Evolutionary conservation across 345 rosid species (phyloP).

Genomic region (Dimocarpus longan): DNA sequence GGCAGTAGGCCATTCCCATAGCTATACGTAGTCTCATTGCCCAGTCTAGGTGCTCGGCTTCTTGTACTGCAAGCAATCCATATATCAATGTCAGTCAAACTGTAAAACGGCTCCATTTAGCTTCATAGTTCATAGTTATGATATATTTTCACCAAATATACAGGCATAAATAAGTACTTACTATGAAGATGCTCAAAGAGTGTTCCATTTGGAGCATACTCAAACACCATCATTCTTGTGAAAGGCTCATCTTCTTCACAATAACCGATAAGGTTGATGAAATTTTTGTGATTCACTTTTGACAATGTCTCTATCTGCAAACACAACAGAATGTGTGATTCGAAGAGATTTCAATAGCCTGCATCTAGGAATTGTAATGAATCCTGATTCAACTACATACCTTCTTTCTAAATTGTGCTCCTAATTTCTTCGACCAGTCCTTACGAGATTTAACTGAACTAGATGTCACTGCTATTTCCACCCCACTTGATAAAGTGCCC

Average conservation of each 20-base stretch:
- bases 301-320: slow-evolving; percentile 78
- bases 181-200: slow-evolving; percentile 93
- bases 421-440: slow-evolving; percentile 73
- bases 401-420: slow-evolving; percentile 74
- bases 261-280: slow-evolving; percentile 80
- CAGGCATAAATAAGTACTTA: slow-evolving; percentile 37
- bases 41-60: slow-evolving; percentile 91
- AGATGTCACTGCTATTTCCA: slow-evolving; percentile 85
- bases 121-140: background rate
- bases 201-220: slow-evolving; percentile 96
- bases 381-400: slow-evolving; percentile 37
- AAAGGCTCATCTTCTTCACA: slow-evolving; percentile 88
- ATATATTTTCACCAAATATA: background rate
- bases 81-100: slow-evolving; percentile 1
- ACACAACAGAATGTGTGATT: slow-evolving; percentile 16
- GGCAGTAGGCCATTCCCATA: slow-evolving; percentile 92
- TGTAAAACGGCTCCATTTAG: background rate
- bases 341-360: slow-evolving; percentile 8
- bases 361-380: background rate
- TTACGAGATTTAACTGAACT: slow-evolving; percentile 44
- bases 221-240: slow-evolving; percentile 89
- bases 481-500: slow-evolving; percentile 90
- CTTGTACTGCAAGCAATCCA: slow-evolving; percentile 61
- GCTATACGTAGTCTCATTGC: slow-evolving; percentile 69
- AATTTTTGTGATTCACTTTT: slow-evolving; percentile 88